These are phyloP conservation scores for Mycogone perniciosa DNA, from an alignment of 2,329 filamentous ascomycete species.

Conservation along the genomic window DNA sequence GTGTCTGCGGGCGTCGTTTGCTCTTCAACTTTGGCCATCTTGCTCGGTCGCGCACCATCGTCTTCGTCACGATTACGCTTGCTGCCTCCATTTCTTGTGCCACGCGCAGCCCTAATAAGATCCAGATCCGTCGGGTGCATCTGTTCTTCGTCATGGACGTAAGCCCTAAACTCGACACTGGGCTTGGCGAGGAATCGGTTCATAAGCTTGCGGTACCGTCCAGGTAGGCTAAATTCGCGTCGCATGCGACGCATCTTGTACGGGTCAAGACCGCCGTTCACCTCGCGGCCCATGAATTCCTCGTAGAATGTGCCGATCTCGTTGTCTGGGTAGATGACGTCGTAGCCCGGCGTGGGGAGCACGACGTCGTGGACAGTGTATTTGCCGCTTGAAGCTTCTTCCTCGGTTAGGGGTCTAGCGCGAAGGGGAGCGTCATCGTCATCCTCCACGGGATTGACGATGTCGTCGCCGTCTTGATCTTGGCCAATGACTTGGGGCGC, in stretches of 20 bases:
- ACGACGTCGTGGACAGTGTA: constrained; percentile 86
- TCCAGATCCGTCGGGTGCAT: constrained; percentile 86
- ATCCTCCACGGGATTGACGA: constrained; percentile 36
- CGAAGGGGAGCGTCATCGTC: constrained; percentile 42
- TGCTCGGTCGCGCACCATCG: constrained; percentile 14
- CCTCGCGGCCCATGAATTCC: constrained; percentile 74
- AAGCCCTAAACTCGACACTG: constrained; percentile 62
- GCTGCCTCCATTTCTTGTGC: background rate
- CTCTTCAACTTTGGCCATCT: constrained; percentile 14
- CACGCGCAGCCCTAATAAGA: constrained; percentile 40
- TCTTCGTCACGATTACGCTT: constrained; percentile 16
- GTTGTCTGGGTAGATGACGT: constrained; percentile 81
- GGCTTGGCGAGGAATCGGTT: constrained; percentile 61
- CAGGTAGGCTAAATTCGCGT: constrained; percentile 82
- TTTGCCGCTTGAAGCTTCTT: constrained; percentile 70
- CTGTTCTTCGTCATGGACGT: constrained; percentile 68
- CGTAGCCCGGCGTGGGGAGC: constrained; percentile 85
- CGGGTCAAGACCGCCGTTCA: constrained; percentile 74
- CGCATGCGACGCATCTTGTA: constrained; percentile 79
- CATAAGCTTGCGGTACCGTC: constrained; percentile 80
- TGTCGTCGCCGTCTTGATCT: constrained; percentile 50
- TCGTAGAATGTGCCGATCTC: constrained; percentile 77
- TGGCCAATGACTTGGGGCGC: constrained; percentile 44
- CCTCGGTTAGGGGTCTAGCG: constrained; percentile 65
- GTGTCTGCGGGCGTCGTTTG: background rate